These are phyloP conservation scores for Curvularia hawaiiensis DNA, from an alignment of 2,329 filamentous ascomycete genomes.

Conservation along the genomic window DNA sequence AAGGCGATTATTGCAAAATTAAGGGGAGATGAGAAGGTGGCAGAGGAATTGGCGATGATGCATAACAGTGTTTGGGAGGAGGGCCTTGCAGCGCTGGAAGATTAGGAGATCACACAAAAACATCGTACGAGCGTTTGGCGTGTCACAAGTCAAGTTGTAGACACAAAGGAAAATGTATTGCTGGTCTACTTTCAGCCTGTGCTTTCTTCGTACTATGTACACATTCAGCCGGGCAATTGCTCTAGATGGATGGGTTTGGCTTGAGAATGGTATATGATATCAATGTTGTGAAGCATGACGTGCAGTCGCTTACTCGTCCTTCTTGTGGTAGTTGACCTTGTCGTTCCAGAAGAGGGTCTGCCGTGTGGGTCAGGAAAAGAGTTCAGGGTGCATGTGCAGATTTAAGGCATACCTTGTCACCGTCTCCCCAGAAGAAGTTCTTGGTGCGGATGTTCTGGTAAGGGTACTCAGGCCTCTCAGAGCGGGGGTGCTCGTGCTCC, in stretches of 20 bases:
- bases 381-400: background rate
- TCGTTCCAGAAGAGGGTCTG: conserved; percentile 79
- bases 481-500: conserved; percentile 62
- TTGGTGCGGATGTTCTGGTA: conserved; percentile 98
- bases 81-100: conserved; percentile 13
- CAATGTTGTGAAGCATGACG: conserved; percentile 6
- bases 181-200: conserved; percentile 30
- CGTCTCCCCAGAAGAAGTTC: conserved; percentile 94
- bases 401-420: conserved; percentile 76
- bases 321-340: conserved; percentile 96
- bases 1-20: conserved; percentile 78
- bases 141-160: conserved; percentile 10
- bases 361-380: conserved; percentile 2
- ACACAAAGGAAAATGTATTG: conserved; percentile 43
- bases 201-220: conserved; percentile 33
- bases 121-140: background rate
- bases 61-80: conserved; percentile 45
- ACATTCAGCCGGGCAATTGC: conserved; percentile 17
- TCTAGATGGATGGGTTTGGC: conserved; percentile 1
- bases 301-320: conserved; percentile 62
- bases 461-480: conserved; percentile 90
- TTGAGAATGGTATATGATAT: conserved; percentile 9
- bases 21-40: conserved; percentile 52
- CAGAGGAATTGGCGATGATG: conserved; percentile 46
- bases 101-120: background rate